Evolutionary conservation across 169 alveolate species (phyloP), one percentile per base, ranked within the genome.

Genomic region (Plasmodium adleri): DNA sequence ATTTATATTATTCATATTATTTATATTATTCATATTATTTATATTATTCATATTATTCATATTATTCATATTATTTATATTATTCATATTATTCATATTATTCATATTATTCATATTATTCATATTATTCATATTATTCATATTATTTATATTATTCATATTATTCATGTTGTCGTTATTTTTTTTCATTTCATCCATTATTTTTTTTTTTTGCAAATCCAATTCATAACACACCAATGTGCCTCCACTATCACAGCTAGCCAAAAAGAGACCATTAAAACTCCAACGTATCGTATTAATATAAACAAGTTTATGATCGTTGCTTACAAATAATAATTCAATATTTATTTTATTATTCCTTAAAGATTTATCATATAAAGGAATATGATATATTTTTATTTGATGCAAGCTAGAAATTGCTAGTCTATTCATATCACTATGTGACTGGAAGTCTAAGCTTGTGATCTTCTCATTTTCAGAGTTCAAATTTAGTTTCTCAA

Each of bases 221-320:
- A 83, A n/a, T 56, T 83, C 91, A 62, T 83, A 83, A 71, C 91
- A 83, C 12, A 83, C 73, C 20, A 83, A 12, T 3, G 83, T 68
- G 0, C 91, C 91, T 15, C 91, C 91, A 56, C 91, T 83, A 24
- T 83, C 91, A 39, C 91, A 83, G 43, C 85, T 83, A 45, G 85
- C 91, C 66, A 83, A 70, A 71, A 20, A 83, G 12, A 67, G 70
- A n/a, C 91, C 91, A 49, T 83, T 70, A 52, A 58, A 83, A 39
- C 91, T 83, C 91, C 91, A 83, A 15, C 91, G 15, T 1, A 83
- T 83, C 50, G 91, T 83, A 26, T 83, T 83, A 68, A 83, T 83
- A 17, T 83, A 83, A 13, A 68, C 83, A 28, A 83, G 32, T 15
- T 83, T 83, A 49, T 83, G 91, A 56, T 83, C 91, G 67, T 83